Percentiles rank a stretch among this genome's conserved stretches.
These are phyloP conservation scores for Bipolaris victoriae DNA, from an alignment of 2,329 filamentous ascomycete genomes.

Conservation along the genomic window DNA sequence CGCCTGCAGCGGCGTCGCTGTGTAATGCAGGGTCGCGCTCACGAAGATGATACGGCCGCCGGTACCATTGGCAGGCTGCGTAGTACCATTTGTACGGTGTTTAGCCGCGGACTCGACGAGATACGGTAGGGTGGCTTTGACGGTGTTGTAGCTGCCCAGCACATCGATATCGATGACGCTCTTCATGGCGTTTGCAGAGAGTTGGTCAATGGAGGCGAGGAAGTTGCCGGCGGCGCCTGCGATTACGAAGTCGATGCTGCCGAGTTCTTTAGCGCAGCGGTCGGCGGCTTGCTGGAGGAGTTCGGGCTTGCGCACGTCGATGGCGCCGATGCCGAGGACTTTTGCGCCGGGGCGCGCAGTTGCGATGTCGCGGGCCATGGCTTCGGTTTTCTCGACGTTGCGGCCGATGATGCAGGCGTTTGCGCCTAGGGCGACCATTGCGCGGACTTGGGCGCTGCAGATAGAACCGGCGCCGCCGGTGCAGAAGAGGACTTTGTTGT, in stretches of 20 bases:
- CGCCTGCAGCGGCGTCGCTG: constrained; percentile 81
- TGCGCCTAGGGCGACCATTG: constrained; percentile 87
- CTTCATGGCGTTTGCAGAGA: constrained; percentile 91
- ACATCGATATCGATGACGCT: constrained; percentile 96
- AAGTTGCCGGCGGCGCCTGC: constrained; percentile 97
- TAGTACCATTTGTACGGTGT: constrained; percentile 65
- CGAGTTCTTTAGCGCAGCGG: constrained; percentile 79
- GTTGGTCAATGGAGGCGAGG: constrained; percentile 79
- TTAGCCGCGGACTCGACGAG: constrained; percentile 75
- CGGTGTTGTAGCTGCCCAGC: constrained; percentile 89
- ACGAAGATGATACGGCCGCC: constrained; percentile 89
- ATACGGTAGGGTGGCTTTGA: constrained; percentile 88
- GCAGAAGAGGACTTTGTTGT: constrained; percentile 88
- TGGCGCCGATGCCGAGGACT: constrained; percentile 80
- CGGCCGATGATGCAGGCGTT: constrained; percentile 94
- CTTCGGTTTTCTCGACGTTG: constrained; percentile 85
- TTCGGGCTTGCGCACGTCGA: constrained; percentile 72
- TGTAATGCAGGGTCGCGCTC: constrained; percentile 90
- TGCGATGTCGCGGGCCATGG: constrained; percentile 79
- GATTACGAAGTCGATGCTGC: constrained; percentile 89
- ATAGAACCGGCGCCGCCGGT: constrained; percentile 94
- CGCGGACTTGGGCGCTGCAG: constrained; percentile 91
- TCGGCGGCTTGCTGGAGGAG: constrained; percentile 76
- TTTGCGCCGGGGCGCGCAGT: constrained; percentile 77
- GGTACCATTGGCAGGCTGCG: constrained; percentile 57